Evolutionary conservation across 441 rosid species (phyloP), one percentile per base, ranked within the genome.

Genomic region (Eruca vesicaria): DNA sequence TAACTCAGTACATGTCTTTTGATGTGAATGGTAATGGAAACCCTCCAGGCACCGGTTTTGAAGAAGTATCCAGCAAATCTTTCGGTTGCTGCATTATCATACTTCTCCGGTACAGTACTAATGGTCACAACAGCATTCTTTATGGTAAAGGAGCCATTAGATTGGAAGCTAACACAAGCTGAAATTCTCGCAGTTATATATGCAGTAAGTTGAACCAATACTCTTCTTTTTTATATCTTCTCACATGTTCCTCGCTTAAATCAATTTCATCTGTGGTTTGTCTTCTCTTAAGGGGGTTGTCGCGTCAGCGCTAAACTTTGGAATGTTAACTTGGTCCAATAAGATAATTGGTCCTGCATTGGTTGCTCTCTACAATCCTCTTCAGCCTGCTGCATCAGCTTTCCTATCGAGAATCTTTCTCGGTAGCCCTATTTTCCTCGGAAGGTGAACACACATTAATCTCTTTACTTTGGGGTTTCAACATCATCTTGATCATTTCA

Each of bases 301-400:
- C 65, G 97, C 97, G 33, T 93, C 99, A 73, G 98, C 99, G 21
- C 73, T 96, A 45, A 93, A 89, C 82, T 96, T 86, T 82, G 97
- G 94, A 65, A 84, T 96, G 18, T 61, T 96, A 65, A 93, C 99
- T 15, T 96, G 99, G 99, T 96, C 93, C 63, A 96, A 96, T 79
- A 96, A 96, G 86, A 91, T 91, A 57, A 76, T 96, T 76, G 99
- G 98, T 31, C 99, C 99, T 64, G 82, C 99, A 66, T 82, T 96
- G 86, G 99, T 96, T 74, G 90, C 99, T 74, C 95, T 96, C 35
- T 96, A 96, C 86, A 86, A 87, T 79, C 99, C 99, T 68, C 97
- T 96, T 73, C 99, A 96, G 81, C 98, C 98, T 6, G 96, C 92
- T 26, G 90, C 97, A 19, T 93, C 99, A 59, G 88, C 98, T 60